Percentiles rank a stretch among this genome's conserved stretches.
Evolutionary conservation across 2,329 filamentous ascomycete species (phyloP).

Genomic region (Thielaviopsis populi): DNA sequence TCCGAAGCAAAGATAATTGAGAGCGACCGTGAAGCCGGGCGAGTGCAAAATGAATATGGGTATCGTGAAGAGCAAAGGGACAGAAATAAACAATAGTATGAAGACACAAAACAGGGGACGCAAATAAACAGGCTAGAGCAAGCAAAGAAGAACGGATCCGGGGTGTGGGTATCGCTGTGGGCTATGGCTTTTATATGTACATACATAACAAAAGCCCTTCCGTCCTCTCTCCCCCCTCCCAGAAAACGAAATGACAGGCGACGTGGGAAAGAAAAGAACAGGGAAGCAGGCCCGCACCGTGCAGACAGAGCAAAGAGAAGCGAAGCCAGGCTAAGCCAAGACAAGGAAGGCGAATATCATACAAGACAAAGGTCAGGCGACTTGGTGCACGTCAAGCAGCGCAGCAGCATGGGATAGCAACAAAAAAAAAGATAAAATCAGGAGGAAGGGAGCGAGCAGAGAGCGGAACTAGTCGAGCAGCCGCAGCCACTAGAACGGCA

Average conservation of each 20-base stretch:
- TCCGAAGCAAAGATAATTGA: not conserved
- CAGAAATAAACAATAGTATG: not conserved
- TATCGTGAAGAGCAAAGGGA: not conserved
- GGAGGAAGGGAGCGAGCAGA: not conserved
- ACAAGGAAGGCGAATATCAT: not conserved
- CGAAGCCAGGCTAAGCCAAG: not conserved
- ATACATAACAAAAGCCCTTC: not conserved
- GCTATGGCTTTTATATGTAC: not conserved
- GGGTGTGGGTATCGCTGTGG: not conserved
- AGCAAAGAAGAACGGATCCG: not conserved
- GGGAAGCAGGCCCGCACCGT: not conserved
- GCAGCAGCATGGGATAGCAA: not conserved
- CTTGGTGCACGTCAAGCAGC: not conserved
- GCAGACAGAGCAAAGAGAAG: not conserved
- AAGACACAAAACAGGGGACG: not conserved
- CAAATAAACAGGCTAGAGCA: not conserved
- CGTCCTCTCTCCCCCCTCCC: no score
- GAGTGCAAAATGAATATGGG: not conserved
- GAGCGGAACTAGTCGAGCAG: not conserved
- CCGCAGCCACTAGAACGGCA: not conserved
- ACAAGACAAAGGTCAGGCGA: slow-evolving; percentile 4
- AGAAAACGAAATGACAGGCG: not conserved
- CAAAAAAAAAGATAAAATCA: not conserved
- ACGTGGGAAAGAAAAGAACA: not conserved
- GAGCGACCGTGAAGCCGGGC: not conserved